Base-by-base conservation (phyloP, 2,329 filamentous ascomycete genomes). In the Amauroascus verrucosus region DNA sequence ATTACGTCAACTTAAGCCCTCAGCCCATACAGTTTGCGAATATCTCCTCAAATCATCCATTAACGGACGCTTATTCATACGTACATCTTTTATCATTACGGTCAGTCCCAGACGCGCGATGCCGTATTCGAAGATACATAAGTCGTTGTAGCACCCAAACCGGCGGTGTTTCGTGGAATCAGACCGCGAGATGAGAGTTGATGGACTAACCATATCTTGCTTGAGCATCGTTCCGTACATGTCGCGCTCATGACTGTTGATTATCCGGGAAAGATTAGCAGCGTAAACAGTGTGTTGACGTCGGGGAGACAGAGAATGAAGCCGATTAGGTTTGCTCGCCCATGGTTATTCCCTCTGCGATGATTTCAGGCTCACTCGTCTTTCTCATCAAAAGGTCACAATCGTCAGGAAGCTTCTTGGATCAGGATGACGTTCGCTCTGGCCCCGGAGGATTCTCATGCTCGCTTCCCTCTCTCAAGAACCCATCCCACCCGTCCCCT, bases 321-420 rank as follows among this genome's bases (percentile, higher is more conserved):
- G 43, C 50, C 50, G 22, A 30, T 41, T 46, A 53, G 43, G 50
- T 53, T 53, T 46, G 50, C n/a, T 26, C n/a, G n/a, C 18, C 50
- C 50, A 47, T 41, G 50, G 50, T 38, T 41, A 13, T 32, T 22
- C 16, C 16, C 28, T 6, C 26, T 32, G 30, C 24, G 28, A 9
- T 11, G 26, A 18, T 30, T 24, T 22, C 11, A 47, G 37, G 50
- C 43, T 53, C 41, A 47, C 41, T 20, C 32, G 28, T 13, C 13
- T n/a, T 6, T 22, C 24, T n/a, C n/a, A n/a, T n/a, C 4, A 37
- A 30, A 44, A 53, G 50, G 26, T 53, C 50, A 32, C 50, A 53
- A 26, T 46, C 41, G 32, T 53, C 50, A 9, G 50, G 30, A 53
- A 46, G 22, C 43, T 53, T 46, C 50, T 30, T 46, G 33, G 18